A percentile compares a stretch with the other conserved stretches of the same genome.
phyloP scores from a whole-genome alignment of 805 yeast genomes.

The Cyberlindnera mississippiensis region DNA sequence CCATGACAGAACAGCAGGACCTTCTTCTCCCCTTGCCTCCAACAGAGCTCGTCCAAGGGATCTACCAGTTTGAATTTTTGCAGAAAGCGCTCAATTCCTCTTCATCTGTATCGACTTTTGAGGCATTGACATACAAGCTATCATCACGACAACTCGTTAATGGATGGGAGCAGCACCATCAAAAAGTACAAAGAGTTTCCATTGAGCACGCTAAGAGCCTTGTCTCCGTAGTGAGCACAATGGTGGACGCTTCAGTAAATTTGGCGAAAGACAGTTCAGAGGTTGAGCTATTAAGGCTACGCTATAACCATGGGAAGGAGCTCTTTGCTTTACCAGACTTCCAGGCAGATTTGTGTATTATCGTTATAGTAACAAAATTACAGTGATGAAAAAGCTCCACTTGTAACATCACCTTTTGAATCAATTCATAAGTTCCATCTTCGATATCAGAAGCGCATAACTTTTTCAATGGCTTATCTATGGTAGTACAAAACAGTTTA shows the following conservation, averaged over 20 bases:
- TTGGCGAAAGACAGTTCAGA: not conserved
- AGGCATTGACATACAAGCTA: constrained; percentile 5
- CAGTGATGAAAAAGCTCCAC: not conserved
- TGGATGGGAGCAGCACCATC: constrained; percentile 13
- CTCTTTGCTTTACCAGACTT: constrained; percentile 8
- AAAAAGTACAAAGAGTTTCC: not conserved
- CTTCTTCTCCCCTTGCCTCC: constrained; percentile 13
- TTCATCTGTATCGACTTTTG: not conserved
- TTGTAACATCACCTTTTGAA: not conserved
- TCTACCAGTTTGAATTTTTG: constrained; percentile 12
- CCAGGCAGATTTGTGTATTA: constrained; percentile 2
- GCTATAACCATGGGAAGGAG: constrained; percentile 6
- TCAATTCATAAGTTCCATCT: not conserved
- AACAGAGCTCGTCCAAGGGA: constrained; percentile 3
- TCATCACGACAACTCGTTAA: constrained; percentile 8
- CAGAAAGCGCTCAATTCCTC: constrained; percentile 1
- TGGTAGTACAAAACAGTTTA: no score
- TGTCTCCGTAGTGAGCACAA: not conserved
- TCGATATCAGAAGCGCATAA: no score
- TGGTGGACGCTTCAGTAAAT: constrained; percentile 1
- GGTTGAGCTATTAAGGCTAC: constrained; percentile 8
- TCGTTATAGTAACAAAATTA: constrained; percentile 1
- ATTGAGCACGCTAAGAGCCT: not conserved
- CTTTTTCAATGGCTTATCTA: no score
- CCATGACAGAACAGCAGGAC: no score